A percentile compares a stretch with the other conserved stretches of the same genome.
Conservation (phyloP, 176 grass and related monocot species). For the Aegilops umbellulata region DNA sequence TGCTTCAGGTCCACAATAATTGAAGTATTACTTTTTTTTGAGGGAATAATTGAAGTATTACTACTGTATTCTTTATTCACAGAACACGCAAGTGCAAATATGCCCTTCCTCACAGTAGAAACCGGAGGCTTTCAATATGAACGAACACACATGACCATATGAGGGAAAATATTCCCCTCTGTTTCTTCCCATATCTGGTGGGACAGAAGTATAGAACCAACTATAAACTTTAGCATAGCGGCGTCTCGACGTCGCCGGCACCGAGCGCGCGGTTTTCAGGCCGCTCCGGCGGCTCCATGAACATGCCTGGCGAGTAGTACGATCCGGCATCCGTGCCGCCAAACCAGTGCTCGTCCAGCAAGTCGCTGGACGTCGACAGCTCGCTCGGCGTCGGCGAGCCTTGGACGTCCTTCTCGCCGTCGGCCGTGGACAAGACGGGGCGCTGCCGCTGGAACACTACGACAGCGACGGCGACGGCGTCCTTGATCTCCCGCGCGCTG, state of each 20-base stretch:
- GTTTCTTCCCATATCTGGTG: background rate
- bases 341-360: conserved; percentile 13
- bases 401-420: too few species aligned
- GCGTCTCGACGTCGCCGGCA: background rate
- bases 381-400: background rate
- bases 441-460: background rate
- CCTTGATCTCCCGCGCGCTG: conserved; percentile 28
- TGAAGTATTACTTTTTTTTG: too few species aligned
- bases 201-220: background rate
- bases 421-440: background rate
- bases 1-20: too few species aligned
- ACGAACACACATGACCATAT: background rate
- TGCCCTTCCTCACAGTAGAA: background rate
- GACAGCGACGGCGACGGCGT: conserved; percentile 32
- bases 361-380: background rate
- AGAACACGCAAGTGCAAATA: too few species aligned
- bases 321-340: conserved; percentile 33
- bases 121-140: background rate
- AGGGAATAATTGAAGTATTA: too few species aligned
- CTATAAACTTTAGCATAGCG: conserved; percentile 13
- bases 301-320: conserved; percentile 62
- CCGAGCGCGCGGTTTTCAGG: background rate
- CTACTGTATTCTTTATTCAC: too few species aligned
- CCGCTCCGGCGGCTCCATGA: conserved; percentile 36
- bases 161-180: background rate